Percentiles rank a stretch among this genome's conserved stretches.
These are phyloP conservation scores for Eutypella sp. DNA, from an alignment of 2,329 filamentous ascomycete species.

Conservation along the genomic window DNA sequence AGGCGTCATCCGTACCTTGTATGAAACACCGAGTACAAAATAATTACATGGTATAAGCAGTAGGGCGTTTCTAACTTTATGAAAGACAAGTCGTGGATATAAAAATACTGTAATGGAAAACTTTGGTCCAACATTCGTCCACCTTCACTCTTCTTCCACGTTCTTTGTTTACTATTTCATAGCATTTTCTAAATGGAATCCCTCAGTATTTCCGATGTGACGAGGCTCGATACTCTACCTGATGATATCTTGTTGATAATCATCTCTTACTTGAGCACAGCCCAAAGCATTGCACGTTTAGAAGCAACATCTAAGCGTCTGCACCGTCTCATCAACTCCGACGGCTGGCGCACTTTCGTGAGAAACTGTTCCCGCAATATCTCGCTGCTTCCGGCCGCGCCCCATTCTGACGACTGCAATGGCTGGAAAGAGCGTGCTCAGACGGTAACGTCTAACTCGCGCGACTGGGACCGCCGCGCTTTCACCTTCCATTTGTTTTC, in stretches of 20 bases:
- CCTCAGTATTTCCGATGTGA: conserved; percentile 9
- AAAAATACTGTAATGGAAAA: conserved; percentile 19
- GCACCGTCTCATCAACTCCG: conserved; percentile 32
- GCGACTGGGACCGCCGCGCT: conserved; percentile 48
- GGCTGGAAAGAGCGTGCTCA: conserved; percentile 32
- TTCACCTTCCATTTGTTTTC: conserved; percentile 33
- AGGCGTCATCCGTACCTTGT: too few relatives aligned
- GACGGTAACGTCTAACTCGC: conserved; percentile 44
- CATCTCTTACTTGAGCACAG: conserved; percentile 42
- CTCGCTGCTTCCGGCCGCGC: conserved; percentile 20
- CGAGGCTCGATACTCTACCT: conserved; percentile 39
- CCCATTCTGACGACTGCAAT: conserved; percentile 26
- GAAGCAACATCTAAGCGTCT: conserved; percentile 34
- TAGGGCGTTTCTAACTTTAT: too few relatives aligned
- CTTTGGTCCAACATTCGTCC: conserved; percentile 2
- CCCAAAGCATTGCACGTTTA: conserved; percentile 41
- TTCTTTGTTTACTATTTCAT: background rate
- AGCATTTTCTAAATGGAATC: conserved; percentile 8
- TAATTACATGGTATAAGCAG: too few relatives aligned
- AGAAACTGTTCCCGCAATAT: conserved; percentile 39
- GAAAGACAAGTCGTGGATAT: too few relatives aligned
- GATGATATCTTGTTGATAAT: conserved; percentile 47
- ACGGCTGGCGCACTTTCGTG: conserved; percentile 48
- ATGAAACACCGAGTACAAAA: too few relatives aligned
- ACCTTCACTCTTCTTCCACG: background rate